A percentile compares a stretch with the other conserved stretches of the same genome.
Conservation (phyloP, 139 green algal species). For the Yamagishiella unicocca region DNA sequence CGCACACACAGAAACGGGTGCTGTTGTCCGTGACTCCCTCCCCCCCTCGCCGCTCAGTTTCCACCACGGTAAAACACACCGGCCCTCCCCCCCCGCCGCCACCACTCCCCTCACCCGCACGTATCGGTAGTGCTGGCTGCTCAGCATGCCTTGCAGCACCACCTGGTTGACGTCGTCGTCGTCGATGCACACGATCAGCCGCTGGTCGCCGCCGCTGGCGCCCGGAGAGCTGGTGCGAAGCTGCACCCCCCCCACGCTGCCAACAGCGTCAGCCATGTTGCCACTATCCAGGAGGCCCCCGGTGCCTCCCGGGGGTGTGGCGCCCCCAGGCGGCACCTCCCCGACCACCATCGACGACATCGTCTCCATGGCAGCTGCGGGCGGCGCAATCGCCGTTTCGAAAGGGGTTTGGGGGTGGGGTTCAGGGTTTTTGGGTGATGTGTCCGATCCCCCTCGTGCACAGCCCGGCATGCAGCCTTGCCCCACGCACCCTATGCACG, state of each 20-base stretch:
- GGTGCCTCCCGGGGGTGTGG: not conserved
- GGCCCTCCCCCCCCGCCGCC: not conserved
- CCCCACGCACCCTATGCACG: too few relatives aligned
- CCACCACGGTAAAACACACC: too few relatives aligned
- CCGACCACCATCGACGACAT: not conserved
- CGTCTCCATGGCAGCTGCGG: not conserved
- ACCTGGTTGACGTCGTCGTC: constrained; percentile 69
- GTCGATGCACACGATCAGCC: constrained; percentile 58
- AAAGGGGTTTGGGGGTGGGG: too few relatives aligned
- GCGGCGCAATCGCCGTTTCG: too few relatives aligned
- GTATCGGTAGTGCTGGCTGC: constrained; percentile 55
- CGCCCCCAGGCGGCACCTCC: not conserved
- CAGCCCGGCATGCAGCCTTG: too few relatives aligned
- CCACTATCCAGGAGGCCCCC: not conserved
- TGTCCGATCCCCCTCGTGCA: too few relatives aligned
- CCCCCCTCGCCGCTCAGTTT: too few relatives aligned
- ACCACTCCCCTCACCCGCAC: constrained; percentile 18
- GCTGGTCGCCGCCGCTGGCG: constrained; percentile 2
- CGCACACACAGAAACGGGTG: too few relatives aligned
- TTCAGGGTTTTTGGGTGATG: too few relatives aligned
- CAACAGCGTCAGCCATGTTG: not conserved
- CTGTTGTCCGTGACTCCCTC: too few relatives aligned
- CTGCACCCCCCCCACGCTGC: too few relatives aligned
- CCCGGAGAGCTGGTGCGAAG: not conserved
- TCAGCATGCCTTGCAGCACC: constrained; percentile 62